Evolutionary conservation across 208 protist species (phyloP), one percentile per base, ranked within the genome.

Genomic region (Acanthamoeba healyi): DNA sequence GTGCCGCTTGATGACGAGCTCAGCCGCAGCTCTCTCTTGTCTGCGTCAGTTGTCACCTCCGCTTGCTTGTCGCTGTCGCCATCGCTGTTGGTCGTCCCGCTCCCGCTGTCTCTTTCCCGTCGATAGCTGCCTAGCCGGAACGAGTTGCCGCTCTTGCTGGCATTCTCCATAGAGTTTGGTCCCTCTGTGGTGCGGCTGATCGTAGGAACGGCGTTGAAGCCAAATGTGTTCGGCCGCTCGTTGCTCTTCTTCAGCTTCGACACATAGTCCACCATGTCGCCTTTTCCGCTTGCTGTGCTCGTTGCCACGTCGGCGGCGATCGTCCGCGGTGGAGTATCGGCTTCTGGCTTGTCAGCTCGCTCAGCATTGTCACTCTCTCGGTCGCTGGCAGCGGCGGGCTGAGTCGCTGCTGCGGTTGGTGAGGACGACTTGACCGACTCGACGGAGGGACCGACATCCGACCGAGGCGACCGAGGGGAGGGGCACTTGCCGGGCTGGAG

Each of bases 401-500:
- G 51, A 12, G 51, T 58, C 51, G n/a, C 54, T 9, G 54, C 54
- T 0, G 54, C 54, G 54, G 54, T 24, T 0, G 51, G 51, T 17
- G 54, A n/a, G 7, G 54, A 1, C 49, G n/a, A n/a, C n/a, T n/a
- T n/a, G n/a, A n/a, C n/a, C n/a, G n/a, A n/a, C n/a, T n/a, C n/a
- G n/a, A n/a, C n/a, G n/a, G n/a, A n/a, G n/a, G n/a, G n/a, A n/a
- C n/a, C n/a, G n/a, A n/a, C n/a, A n/a, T 54, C 49, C 49, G 49
- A 10, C 51, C 17, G 19, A 58, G 51, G 51, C 51, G 51, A 58
- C 54, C 22, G 54, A 24, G 54, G 54, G 14, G 61, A 67, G n/a
- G 61, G 10, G n/a, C n/a, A 29, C 61, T 67, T 67, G 61, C n/a
- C 61, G n/a, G 61, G 61, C 61, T 67, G 61, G 61, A 67, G 61